Evolutionary conservation across 1,284 basidiomycete species (phyloP).

Genomic region (Fomitopsis pinicola): DNA sequence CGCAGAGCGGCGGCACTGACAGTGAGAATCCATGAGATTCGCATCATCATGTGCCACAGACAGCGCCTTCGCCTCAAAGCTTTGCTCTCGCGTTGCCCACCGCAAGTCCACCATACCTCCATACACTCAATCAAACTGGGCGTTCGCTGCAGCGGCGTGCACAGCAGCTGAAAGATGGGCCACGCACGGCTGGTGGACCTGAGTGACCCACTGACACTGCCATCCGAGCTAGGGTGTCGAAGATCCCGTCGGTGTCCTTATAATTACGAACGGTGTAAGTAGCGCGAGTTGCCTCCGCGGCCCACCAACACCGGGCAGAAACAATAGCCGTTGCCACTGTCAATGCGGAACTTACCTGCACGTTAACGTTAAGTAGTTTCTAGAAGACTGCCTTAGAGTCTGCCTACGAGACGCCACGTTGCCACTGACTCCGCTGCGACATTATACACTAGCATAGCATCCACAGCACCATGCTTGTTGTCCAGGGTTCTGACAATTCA

Average conservation of each 20-base stretch:
- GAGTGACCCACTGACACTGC: background rate
- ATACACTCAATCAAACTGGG: no score
- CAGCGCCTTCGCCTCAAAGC: background rate
- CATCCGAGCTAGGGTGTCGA: background rate
- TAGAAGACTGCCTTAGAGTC: no score
- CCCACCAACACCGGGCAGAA: background rate
- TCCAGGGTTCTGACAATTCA: no score
- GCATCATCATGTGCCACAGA: background rate
- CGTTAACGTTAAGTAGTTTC: no score
- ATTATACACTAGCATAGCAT: no score
- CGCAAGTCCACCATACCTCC: background rate
- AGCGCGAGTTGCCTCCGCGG: background rate
- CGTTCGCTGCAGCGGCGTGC: background rate
- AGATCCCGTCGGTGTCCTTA: background rate
- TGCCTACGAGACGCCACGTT: no score
- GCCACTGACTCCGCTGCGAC: no score
- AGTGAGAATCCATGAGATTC: background rate
- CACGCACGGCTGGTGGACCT: background rate
- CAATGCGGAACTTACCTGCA: no score
- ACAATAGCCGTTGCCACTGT: background rate
- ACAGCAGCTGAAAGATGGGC: background rate
- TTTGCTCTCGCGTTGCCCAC: background rate
- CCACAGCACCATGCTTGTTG: no score
- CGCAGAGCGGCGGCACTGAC: background rate
- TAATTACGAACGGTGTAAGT: background rate